Evolutionary conservation across 2,329 filamentous ascomycete genomes (phyloP), one percentile per base, ranked within the genome.

Genomic region (Cadophora malorum): DNA sequence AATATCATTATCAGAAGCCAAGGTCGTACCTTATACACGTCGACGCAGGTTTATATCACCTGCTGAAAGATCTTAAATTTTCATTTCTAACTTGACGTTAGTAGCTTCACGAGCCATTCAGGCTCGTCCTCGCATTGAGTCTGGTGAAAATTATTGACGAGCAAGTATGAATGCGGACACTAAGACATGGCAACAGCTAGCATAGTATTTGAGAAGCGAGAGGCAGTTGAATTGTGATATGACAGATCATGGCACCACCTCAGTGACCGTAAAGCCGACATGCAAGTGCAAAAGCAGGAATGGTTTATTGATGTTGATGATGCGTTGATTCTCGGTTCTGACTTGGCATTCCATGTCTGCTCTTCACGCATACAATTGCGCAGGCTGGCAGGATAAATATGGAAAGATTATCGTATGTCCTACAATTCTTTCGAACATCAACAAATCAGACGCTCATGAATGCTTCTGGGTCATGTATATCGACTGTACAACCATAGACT

Each of bases 1-100:
- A 19, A 28, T 61, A 47, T 28, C 23, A 21, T 45, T 61, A 59
- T 41, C 55, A 25, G n/a, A 41, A 38, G 21, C 33, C 58, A 60
- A 60, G 58, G 19, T 49, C 45, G 6, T 16, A 49, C 45, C 3
- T n/a, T 49, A 49, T 49, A 21, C 4, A 49, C 19, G 2, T 21
- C 45, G n/a, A 21, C 10, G n/a, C 5, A 49, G 19, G 45, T 7
- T 49, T 9, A 49, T 5, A 16, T 45, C 35, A 38, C 4, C 16
- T 45, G 16, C 41, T 45, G 12, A 8, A 49, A 8, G 5, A 49
- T 47, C 45, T 21, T 49, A 19, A 21, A 8, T 49, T 19, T 45
- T 45, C 41, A 45, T 5, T 14, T 6, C 10, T 19, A 19, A 6
- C 2, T 45, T 45, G 5, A 45, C 16, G 5, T 16, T 10, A 49